Evolutionary conservation across 257 asterid genomes (phyloP), one percentile per base, ranked within the genome.

Genomic region (Solanum arcanum): DNA sequence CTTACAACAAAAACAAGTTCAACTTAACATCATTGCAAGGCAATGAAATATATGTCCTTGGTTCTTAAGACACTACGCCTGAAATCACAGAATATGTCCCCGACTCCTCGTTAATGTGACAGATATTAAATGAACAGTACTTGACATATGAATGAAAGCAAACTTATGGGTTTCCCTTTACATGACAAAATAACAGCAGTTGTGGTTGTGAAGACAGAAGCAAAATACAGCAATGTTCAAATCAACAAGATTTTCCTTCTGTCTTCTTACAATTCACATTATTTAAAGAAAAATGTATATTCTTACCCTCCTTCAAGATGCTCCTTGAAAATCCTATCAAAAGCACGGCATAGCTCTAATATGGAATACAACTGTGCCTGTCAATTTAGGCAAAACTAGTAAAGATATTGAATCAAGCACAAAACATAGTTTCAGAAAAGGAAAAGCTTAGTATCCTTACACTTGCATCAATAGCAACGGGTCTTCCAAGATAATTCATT

Each of bases 241-340:
- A 78, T 80, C 42, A 80, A 47, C 84, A 9, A 80, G 82, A 10
- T 47, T 27, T 29, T 16, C 66, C 39, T 47, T 49, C 66, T 47
- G 25, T 29, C 11, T 80, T 81, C 69, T 29, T 44, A 78, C 84
- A 78, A 15, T 78, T 78, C 25, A 78, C 64, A 27, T 78, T 78
- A n/a, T 46, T 49, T 31, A 70, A 81, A 66, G 52, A 29, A 59
- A 44, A 86, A 68, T 14, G 72, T 7, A 80, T 59, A 47, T 47
- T 69, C 62, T 47, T 91, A 91, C 92, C 93, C 93, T 89, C 93
- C 93, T 62, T 91, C 93, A 88, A 91, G 93, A 82, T 91, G 93
- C 89, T 91, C 92, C 89, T 90, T 91, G 69, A 91, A 89, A 87
- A 91, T 82, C 86, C 87, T 75, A 87, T 91, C 92, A 89, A 90